A percentile compares a stretch with the other conserved stretches of the same genome.
Conservation (phyloP, 2,329 filamentous ascomycete genomes). For the Apiospora aurea region DNA sequence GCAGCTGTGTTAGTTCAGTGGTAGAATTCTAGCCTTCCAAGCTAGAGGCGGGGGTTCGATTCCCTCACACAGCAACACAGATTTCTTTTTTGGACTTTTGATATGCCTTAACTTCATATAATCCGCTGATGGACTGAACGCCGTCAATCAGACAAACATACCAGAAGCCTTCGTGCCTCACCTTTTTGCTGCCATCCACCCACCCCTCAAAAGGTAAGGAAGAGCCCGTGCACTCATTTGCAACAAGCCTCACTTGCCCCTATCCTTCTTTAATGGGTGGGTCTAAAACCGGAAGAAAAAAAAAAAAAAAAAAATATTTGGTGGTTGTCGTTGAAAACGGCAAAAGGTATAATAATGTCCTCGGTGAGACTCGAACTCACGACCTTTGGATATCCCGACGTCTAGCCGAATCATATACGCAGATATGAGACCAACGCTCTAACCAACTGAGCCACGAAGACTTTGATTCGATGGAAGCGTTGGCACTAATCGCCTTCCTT, state of each 20-base stretch:
- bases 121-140: background rate
- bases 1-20: conserved; percentile 18
- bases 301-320: too few species aligned
- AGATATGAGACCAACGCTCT: conserved; percentile 52
- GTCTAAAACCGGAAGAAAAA: background rate
- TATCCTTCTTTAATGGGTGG: background rate
- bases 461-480: conserved; percentile 26
- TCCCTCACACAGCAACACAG: background rate
- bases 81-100: background rate
- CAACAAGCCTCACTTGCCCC: too few species aligned
- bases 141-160: too few species aligned
- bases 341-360: conserved; percentile 39
- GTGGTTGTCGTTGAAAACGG: too few species aligned
- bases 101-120: too few species aligned
- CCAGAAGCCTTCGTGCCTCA: background rate
- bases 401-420: background rate
- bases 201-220: background rate
- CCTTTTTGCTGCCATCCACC: background rate
- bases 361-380: conserved; percentile 58
- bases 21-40: conserved; percentile 22
- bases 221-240: too few species aligned
- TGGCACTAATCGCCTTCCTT: background rate
- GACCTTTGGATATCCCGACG: conserved; percentile 50
- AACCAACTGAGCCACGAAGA: conserved; percentile 52
- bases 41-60: conserved; percentile 21